These are phyloP conservation scores for Glomus cerebriforme DNA, from an alignment of 192 early-diverging fungal species.

Conservation along the genomic window DNA sequence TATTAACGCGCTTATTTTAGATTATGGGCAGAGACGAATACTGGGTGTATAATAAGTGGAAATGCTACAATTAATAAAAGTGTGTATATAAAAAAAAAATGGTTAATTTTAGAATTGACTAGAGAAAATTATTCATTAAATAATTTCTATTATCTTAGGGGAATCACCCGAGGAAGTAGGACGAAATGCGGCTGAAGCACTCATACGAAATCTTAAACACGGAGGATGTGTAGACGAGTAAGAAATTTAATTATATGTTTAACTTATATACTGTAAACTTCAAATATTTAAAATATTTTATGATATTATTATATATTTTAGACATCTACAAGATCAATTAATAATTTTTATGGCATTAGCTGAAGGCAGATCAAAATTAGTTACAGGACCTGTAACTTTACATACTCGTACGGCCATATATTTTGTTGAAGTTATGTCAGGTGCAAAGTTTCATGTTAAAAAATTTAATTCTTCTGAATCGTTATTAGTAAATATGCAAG, in stretches of 20 bases:
- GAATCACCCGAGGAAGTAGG: constrained; percentile 31
- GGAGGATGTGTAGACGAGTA: constrained; percentile 48
- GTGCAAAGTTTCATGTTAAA: constrained; percentile 32
- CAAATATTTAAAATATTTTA: neutral
- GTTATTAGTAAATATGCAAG: neutral
- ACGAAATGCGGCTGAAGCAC: constrained; percentile 32
- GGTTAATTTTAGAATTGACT: neutral
- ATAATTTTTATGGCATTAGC: constrained; percentile 48
- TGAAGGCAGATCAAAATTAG: constrained; percentile 37
- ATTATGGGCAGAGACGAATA: constrained; percentile 37
- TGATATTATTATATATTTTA: neutral
- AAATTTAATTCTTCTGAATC: neutral
- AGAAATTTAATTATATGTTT: neutral
- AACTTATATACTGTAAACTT: neutral
- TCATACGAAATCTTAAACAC: constrained; percentile 32
- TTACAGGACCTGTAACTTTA: constrained; percentile 40
- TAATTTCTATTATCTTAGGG: neutral
- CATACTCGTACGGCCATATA: constrained; percentile 44
- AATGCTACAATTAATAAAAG: constrained; percentile 23
- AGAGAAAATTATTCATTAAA: neutral
- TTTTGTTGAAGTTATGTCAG: constrained; percentile 35
- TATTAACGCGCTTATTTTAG: neutral
- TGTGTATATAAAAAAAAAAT: neutral
- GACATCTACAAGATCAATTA: constrained; percentile 47
- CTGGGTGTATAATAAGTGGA: constrained; percentile 44